Base-by-base conservation (phyloP, 83 land plant genomes). In the Picea mariana region DNA sequence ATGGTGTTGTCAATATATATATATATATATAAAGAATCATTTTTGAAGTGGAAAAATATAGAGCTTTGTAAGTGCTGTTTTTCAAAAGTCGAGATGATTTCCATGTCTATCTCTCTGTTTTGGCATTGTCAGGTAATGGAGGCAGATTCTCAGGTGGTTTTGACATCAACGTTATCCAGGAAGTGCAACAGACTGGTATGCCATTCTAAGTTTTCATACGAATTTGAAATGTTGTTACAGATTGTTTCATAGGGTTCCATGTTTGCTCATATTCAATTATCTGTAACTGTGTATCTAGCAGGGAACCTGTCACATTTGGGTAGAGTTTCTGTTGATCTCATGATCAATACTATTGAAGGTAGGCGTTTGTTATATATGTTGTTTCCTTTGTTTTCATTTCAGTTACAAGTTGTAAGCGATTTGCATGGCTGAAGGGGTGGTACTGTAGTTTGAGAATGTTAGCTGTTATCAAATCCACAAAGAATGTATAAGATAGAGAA, bases 121-220 rank as follows among this genome's bases (percentile, higher is more conserved):
- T 49, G 52, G 52, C 52, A 38, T 42, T n/a, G 0, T 20, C 38
- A 97, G 98, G 99, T 84, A 87, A 86, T 26, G 88, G 87, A 47
- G 93, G 96, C 17, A 95, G 81, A 77, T 97, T 95, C 67, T 97
- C 96, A 26, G 98, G 98, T 78, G 99, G 99, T 59, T 95, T 95
- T 81, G 98, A 97, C 80, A 93, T 97, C 84, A 88, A 83, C 77
- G 88, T 84, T 79, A 84, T 95, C 67, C 81, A 86, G 81, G 84
- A 79, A 12, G 85, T 90, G 63, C 99, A 97, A 64, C 79, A 62
- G 80, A 89, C 86, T 80, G 98, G 99, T 96, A 85, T 55, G 83
- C 47, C 38, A 18, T 11, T 18, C 71, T 9, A 23, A 62, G 18
- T 31, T 63, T 15, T 31, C 21, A 47, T 38, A 15, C 82, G 9